phyloP scores from a whole-genome alignment of 495 filamentous ascomycete species.

The Lasiosphaeriaceae sp. region DNA sequence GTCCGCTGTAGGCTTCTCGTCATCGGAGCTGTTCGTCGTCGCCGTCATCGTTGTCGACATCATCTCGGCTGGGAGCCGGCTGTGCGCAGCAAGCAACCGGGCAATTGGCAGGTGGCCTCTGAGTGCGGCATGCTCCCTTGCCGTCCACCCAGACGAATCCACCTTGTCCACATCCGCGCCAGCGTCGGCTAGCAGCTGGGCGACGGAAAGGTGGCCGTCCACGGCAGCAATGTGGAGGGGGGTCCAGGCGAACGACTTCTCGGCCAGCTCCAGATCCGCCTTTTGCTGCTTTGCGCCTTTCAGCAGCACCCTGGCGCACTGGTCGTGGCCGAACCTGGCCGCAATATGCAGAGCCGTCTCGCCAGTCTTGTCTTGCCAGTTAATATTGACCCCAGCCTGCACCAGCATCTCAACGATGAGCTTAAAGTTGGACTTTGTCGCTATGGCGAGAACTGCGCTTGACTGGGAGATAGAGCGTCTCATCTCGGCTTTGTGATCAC shows the following conservation, averaged over 20 bases:
- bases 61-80: constrained; percentile 23
- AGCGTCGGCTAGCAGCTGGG: constrained; percentile 65
- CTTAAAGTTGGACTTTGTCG: constrained; percentile 78
- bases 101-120: constrained; percentile 82
- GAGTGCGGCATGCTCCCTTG: constrained; percentile 87
- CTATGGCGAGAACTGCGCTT: constrained; percentile 84
- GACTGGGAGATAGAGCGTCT: constrained; percentile 72
- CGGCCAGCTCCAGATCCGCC: constrained; percentile 69
- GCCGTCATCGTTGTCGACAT: no score
- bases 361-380: constrained; percentile 90
- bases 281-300: constrained; percentile 64
- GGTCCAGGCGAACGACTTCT: constrained; percentile 89
- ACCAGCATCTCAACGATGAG: constrained; percentile 82
- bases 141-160: constrained; percentile 91
- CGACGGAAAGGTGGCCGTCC: constrained; percentile 71
- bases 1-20: constrained; percentile 33
- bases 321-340: constrained; percentile 77
- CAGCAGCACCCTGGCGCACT: constrained; percentile 74
- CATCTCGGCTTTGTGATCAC: constrained; percentile 54
- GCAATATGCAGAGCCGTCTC: constrained; percentile 92
- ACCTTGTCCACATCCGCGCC: constrained; percentile 67
- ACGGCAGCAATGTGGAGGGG: constrained; percentile 89
- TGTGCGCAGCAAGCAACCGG: constrained; percentile 50
- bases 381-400: constrained; percentile 86
- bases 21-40: constrained; percentile 21